Conservation (phyloP, 192 early-diverging fungal genomes). For the Globomyces pollinis-pini region DNA sequence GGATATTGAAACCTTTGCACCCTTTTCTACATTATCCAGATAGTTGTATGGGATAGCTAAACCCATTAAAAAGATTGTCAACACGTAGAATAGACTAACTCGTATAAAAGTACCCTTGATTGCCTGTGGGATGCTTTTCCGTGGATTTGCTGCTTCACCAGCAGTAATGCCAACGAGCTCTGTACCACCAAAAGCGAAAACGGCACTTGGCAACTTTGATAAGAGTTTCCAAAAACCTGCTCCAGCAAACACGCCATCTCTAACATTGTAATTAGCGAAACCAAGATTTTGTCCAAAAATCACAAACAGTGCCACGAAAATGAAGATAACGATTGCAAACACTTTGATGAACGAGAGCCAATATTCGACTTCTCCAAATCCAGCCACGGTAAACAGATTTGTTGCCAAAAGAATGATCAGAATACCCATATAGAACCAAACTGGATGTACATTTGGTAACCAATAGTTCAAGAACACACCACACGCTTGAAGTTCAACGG, state of each 20-base stretch:
- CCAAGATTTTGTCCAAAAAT: conserved; percentile 14
- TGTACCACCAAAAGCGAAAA: conserved; percentile 78
- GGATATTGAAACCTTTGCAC: conserved; percentile 37
- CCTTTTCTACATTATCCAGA: conserved; percentile 18
- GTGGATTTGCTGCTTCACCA: conserved; percentile 81
- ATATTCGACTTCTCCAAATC: conserved; percentile 71
- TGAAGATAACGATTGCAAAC: conserved; percentile 68
- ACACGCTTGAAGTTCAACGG: conserved; percentile 67
- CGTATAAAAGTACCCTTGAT: conserved; percentile 67
- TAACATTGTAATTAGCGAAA: conserved; percentile 28
- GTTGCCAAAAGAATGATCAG: conserved; percentile 51
- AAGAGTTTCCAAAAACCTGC: conserved; percentile 50
- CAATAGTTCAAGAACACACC: conserved; percentile 67
- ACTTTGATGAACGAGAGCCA: conserved; percentile 79
- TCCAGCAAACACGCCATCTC: conserved; percentile 43
- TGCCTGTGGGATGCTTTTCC: conserved; percentile 35
- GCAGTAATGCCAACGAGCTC: conserved; percentile 86
- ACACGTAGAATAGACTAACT: conserved; percentile 67
- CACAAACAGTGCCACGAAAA: conserved; percentile 66
- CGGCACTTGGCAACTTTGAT: conserved; percentile 64
- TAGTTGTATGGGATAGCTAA: conserved; percentile 21
- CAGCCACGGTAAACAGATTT: conserved; percentile 55
- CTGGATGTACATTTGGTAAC: conserved; percentile 11
- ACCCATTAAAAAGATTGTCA: conserved; percentile 63
- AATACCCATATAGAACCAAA: conserved; percentile 27